Evolutionary conservation across 2,329 filamentous ascomycete genomes (phyloP).

Genomic region (Davidsoniella australis): DNA sequence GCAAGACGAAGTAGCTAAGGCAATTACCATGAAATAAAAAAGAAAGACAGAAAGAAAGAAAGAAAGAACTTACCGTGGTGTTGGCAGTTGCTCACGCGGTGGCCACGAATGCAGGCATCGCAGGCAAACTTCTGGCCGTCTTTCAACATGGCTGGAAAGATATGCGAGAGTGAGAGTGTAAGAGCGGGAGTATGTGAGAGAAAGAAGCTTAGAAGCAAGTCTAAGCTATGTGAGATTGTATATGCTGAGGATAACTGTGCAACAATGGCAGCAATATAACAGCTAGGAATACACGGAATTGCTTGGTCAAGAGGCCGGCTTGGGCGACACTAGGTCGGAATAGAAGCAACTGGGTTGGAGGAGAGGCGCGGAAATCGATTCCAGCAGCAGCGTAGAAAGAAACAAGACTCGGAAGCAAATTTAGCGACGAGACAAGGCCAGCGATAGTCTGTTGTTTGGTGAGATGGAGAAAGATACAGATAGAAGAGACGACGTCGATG

Average conservation of each 20-base stretch:
- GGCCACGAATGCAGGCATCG: constrained; percentile 93
- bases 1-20: neutral
- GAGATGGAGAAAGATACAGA: neutral
- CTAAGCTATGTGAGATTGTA: neutral
- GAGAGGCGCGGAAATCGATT: too few relatives aligned
- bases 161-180: neutral
- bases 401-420: too few relatives aligned
- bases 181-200: neutral
- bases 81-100: constrained; percentile 97
- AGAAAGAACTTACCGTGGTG: constrained; percentile 59
- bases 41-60: constrained; percentile 17
- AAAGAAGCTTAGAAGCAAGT: neutral
- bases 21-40: neutral
- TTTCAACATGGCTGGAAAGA: constrained; percentile 45
- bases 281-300: too few relatives aligned
- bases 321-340: too few relatives aligned
- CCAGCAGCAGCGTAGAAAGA: too few relatives aligned
- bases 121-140: constrained; percentile 97
- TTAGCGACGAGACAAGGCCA: too few relatives aligned
- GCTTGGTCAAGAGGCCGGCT: too few relatives aligned
- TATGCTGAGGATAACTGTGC: too few relatives aligned
- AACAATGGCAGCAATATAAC: too few relatives aligned
- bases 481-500: too few relatives aligned
- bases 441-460: too few relatives aligned
- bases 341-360: too few relatives aligned